These are phyloP conservation scores for Exophiala sp. DNA, from an alignment of 2,329 filamentous ascomycete genomes.

Conservation along the genomic window DNA sequence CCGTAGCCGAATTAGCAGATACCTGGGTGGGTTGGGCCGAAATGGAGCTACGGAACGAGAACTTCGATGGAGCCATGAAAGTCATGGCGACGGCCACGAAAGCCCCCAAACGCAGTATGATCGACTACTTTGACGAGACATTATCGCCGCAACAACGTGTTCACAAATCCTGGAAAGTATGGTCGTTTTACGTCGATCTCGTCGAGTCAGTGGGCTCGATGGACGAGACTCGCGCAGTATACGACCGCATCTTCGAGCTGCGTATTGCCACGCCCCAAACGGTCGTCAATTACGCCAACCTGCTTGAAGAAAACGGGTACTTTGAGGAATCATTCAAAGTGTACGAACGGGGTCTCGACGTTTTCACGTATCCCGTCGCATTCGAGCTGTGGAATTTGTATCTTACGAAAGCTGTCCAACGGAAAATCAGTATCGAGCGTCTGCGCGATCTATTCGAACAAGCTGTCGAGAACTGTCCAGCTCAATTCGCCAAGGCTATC, in stretches of 20 bases:
- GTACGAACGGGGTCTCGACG: conserved; percentile 89
- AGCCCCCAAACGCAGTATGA: conserved; percentile 92
- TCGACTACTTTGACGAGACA: conserved; percentile 98
- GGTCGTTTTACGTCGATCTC: conserved; percentile 98
- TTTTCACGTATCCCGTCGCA: conserved; percentile 97
- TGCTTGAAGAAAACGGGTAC: conserved; percentile 91
- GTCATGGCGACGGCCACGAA: conserved; percentile 98
- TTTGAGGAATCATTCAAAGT: conserved; percentile 98
- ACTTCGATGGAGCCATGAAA: conserved; percentile 88
- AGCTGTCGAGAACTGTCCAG: conserved; percentile 88
- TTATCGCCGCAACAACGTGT: conserved; percentile 92
- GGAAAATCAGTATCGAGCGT: conserved; percentile 91
- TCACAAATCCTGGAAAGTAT: conserved; percentile 98
- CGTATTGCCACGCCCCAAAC: conserved; percentile 97
- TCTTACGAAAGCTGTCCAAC: conserved; percentile 92
- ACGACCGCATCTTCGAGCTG: conserved; percentile 96
- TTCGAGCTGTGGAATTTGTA: conserved; percentile 99
- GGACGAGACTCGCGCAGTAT: conserved; percentile 89
- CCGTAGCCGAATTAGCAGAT: conserved; percentile 91
- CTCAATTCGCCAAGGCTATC: conserved; percentile 91
- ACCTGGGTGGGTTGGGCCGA: conserved; percentile 99
- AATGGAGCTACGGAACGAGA: conserved; percentile 92
- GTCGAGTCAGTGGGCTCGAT: conserved; percentile 90
- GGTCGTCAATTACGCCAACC: conserved; percentile 95
- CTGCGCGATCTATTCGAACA: conserved; percentile 95